Percentiles rank a stretch among this genome's conserved stretches.
Conservation (phyloP, 495 filamentous ascomycete species). For the Trichoderma parareesei region DNA sequence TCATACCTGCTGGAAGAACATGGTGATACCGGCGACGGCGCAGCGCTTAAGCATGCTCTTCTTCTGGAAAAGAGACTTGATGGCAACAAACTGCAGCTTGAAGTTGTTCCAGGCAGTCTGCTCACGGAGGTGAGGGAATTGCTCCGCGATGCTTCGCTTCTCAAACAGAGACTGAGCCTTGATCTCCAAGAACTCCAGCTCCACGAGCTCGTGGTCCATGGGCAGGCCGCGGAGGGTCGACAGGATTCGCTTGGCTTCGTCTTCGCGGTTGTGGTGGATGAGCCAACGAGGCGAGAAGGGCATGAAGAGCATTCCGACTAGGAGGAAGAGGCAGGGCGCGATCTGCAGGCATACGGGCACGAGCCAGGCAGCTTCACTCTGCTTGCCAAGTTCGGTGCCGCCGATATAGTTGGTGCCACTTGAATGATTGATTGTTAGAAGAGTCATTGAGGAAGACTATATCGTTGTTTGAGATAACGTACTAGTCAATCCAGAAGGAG, state of each 20-base stretch:
- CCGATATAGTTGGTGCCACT: constrained; percentile 68
- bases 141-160: constrained; percentile 60
- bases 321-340: constrained; percentile 50
- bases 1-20: constrained; percentile 61
- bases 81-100: constrained; percentile 68
- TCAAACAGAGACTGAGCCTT: constrained; percentile 72
- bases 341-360: constrained; percentile 57
- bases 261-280: constrained; percentile 62
- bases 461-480: background rate
- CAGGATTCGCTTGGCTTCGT: constrained; percentile 60
- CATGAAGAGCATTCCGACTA: constrained; percentile 69
- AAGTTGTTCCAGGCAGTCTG: constrained; percentile 50
- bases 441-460: constrained; percentile 14
- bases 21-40: constrained; percentile 56
- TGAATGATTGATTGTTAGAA: background rate
- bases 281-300: constrained; percentile 79
- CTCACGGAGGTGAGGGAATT: constrained; percentile 60
- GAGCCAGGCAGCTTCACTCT: constrained; percentile 64
- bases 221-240: constrained; percentile 55
- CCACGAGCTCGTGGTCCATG: constrained; percentile 54
- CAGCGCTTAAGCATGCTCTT: constrained; percentile 70
- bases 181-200: constrained; percentile 76
- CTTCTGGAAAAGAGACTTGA: constrained; percentile 61
- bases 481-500: constrained; percentile 78
- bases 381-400: constrained; percentile 48